These are phyloP conservation scores for Cryptococcus sp. DNA, from an alignment of 1,284 basidiomycete genomes.

Conservation along the genomic window DNA sequence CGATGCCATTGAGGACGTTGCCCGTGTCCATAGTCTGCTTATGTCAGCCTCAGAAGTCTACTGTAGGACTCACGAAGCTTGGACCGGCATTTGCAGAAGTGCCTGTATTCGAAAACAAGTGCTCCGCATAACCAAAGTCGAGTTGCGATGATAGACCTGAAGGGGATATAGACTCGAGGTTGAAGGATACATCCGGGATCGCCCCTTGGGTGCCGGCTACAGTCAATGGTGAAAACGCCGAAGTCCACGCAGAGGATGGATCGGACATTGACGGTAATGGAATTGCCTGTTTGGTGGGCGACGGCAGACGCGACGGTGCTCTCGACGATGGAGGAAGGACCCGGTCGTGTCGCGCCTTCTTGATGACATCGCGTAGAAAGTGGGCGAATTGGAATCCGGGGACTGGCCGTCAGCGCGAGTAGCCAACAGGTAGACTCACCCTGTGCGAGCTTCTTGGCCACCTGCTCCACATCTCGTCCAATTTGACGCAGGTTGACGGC, in stretches of 20 bases:
- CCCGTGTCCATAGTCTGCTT: slow-evolving; percentile 6
- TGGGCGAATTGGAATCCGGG: slow-evolving; percentile 46
- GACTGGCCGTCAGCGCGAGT: slow-evolving; percentile 22
- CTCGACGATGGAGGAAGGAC: slow-evolving; percentile 38
- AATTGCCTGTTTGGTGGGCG: slow-evolving; percentile 10
- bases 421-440: slow-evolving; percentile 21
- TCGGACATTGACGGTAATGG: slow-evolving; percentile 1
- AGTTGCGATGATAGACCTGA: slow-evolving; percentile 21
- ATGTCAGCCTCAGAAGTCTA: background rate
- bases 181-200: slow-evolving; percentile 1
- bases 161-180: background rate
- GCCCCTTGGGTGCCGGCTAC: background rate
- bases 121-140: slow-evolving; percentile 46
- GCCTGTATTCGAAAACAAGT: slow-evolving; percentile 30
- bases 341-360: slow-evolving; percentile 34
- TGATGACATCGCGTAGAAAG: slow-evolving; percentile 38
- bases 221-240: background rate
- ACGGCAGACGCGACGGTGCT: slow-evolving; percentile 22
- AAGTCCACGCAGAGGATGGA: background rate
- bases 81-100: slow-evolving; percentile 1
- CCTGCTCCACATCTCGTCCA: slow-evolving; percentile 43
- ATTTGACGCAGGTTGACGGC: slow-evolving; percentile 39
- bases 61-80: slow-evolving; percentile 7
- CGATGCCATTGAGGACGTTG: background rate
- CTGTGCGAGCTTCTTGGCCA: slow-evolving; percentile 33